Evolutionary conservation across 225 moss, liverwort and hornwort genomes (phyloP).

Genomic region (Bryoerythrophyllum caledonicum): DNA sequence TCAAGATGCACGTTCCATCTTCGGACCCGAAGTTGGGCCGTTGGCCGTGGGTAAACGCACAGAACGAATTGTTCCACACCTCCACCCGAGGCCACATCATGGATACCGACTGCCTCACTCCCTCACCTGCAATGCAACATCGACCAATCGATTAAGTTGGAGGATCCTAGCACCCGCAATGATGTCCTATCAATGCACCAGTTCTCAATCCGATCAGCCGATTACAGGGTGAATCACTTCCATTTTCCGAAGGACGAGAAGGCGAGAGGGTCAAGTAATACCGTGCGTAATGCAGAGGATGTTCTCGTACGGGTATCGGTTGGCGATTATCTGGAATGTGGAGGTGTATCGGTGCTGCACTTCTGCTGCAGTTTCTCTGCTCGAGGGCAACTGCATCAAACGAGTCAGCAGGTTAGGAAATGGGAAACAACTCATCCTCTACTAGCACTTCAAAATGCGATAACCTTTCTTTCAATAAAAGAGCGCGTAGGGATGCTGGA

Average conservation of each 20-base stretch:
- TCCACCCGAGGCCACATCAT: constrained; percentile 40
- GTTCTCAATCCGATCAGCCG: no score
- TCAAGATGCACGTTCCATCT: background rate
- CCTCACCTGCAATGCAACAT: constrained; percentile 27
- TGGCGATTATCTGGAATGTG: constrained; percentile 27
- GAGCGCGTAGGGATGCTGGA: no score
- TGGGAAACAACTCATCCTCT: no score
- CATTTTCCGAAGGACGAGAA: no score
- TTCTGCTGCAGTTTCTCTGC: constrained; percentile 26
- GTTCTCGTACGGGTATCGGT: constrained; percentile 43
- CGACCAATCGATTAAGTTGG: background rate
- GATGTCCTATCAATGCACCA: no score
- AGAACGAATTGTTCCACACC: background rate
- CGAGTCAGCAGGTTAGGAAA: background rate
- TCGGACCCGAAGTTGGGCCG: constrained; percentile 27
- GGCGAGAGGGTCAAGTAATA: background rate
- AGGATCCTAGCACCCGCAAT: no score
- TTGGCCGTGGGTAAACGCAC: constrained; percentile 37
- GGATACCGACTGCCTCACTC: constrained; percentile 27
- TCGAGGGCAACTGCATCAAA: constrained; percentile 16
- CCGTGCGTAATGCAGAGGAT: constrained; percentile 53
- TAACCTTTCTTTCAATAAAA: no score
- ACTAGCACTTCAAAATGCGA: background rate
- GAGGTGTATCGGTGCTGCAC: constrained; percentile 23
- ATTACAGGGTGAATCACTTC: no score